Evolutionary conservation across 768 basidiomycete species (phyloP), one percentile per base, ranked within the genome.

Genomic region (Suillus americanus): DNA sequence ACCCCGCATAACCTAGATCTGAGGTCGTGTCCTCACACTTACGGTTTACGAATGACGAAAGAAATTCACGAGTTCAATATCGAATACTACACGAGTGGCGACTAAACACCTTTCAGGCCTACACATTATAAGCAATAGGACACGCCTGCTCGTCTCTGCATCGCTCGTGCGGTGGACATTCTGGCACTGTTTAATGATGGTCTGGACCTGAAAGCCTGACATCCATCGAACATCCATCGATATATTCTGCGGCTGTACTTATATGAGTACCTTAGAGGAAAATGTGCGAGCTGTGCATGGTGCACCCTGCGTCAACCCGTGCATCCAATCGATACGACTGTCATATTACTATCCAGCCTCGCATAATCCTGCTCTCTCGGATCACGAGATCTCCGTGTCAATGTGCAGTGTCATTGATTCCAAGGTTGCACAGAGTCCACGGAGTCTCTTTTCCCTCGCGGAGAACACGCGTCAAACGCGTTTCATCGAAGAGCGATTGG

Each of bases 391-490:
- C 28, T 41, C 25, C 55, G n/a, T 37, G 14, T n/a, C 7, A 37
- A 38, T 37, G 14, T 37, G n/a, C 14, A 23, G 55, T 56, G 23
- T 23, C 35, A 37, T 56, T 37, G 57, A 43, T 41, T 12, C 12
- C 16, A 59, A 54, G 16, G 35, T 41, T 41, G 57, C 18, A 59
- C 25, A 41, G 57, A 59, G 56, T 41, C 69, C 70, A 67, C 62
- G 48, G 68, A 55, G 64, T 45, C 61, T 63, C 64, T 62, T 64
- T 13, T 50, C 64, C 75, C 74, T 71, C 70, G 73, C 68, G 76
- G 68, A 62, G 65, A 72, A 74, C 76, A 76, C 59, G 76, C 76
- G 50, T 57, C 35, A 59, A 60, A 75, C 71, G 73, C 74, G 53
- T 76, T 77, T 59, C 20, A 62, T 55, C 50, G 37, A 68, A 64